Percentiles rank a stretch among this genome's conserved stretches.
Conservation (phyloP, 169 alveolate genomes). For the Babesia caballi region DNA sequence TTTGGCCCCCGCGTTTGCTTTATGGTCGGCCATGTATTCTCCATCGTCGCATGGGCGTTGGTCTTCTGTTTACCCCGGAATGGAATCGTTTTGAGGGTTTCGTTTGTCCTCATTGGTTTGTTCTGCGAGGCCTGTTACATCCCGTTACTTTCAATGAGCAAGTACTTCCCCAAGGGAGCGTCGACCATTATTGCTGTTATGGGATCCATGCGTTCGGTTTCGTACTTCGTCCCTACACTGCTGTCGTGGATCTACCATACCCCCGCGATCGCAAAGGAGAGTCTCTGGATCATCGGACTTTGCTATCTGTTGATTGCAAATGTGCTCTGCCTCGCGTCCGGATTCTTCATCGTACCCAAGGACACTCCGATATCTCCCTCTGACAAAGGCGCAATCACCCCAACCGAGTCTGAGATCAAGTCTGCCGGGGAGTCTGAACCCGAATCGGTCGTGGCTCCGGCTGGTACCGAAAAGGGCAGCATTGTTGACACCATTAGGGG, state of each 20-base stretch:
- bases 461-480: neutral
- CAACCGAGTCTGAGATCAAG: neutral
- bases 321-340: constrained; percentile 5
- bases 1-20: constrained; percentile 33
- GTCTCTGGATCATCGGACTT: constrained; percentile 16
- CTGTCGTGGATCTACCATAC: constrained; percentile 2
- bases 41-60: constrained; percentile 12
- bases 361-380: neutral
- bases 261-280: neutral
- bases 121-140: constrained; percentile 41
- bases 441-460: neutral
- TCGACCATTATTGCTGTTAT: constrained; percentile 30
- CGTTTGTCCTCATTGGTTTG: constrained; percentile 45
- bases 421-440: neutral
- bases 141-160: constrained; percentile 37
- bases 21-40: constrained; percentile 32
- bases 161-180: constrained; percentile 35
- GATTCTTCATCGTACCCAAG: constrained; percentile 15
- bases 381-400: neutral
- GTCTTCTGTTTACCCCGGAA: constrained; percentile 17
- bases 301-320: constrained; percentile 8
- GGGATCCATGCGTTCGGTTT: constrained; percentile 46
- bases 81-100: neutral
- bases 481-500: neutral
- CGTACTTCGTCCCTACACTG: constrained; percentile 36